Conservation (phyloP, 805 yeast species). For the Candida broadrunensis region DNA sequence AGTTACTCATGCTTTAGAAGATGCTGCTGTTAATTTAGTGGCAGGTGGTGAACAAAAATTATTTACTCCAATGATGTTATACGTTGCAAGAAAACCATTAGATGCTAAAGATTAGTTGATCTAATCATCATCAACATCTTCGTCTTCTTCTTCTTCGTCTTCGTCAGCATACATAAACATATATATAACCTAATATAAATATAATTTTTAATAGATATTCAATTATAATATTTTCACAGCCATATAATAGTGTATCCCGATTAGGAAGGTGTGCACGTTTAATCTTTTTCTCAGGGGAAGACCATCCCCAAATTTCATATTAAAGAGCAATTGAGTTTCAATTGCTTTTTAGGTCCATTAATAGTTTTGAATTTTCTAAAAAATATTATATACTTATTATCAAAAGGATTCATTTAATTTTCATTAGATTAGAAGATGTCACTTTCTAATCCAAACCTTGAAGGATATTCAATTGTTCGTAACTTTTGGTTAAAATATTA, state of each 20-base stretch:
- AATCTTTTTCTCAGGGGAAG: too few species aligned
- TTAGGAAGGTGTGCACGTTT: background rate
- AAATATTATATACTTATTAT: too few species aligned
- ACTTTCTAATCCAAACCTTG: constrained; percentile 32
- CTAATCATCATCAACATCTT: background rate
- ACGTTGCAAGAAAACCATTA: constrained; percentile 78
- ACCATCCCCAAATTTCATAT: too few species aligned
- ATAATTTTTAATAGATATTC: too few species aligned
- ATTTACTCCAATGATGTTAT: constrained; percentile 98
- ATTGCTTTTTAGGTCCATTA: too few species aligned
- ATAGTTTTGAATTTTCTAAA: too few species aligned
- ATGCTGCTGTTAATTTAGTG: constrained; percentile 93
- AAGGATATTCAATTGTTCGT: constrained; percentile 38
- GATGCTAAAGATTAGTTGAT: constrained; percentile 9
- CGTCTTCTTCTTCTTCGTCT: too few species aligned
- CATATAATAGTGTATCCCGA: background rate
- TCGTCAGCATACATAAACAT: too few species aligned
- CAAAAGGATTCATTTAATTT: too few species aligned
- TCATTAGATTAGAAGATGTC: too few species aligned
- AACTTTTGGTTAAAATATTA: constrained; percentile 42
- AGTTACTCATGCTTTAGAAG: constrained; percentile 91
- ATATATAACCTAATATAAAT: too few species aligned
- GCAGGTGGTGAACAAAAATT: constrained; percentile 87
- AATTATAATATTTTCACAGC: background rate
- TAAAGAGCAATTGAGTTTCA: too few species aligned